Conservation (phyloP, 805 yeast genomes). For the Ogataea naganishii region DNA sequence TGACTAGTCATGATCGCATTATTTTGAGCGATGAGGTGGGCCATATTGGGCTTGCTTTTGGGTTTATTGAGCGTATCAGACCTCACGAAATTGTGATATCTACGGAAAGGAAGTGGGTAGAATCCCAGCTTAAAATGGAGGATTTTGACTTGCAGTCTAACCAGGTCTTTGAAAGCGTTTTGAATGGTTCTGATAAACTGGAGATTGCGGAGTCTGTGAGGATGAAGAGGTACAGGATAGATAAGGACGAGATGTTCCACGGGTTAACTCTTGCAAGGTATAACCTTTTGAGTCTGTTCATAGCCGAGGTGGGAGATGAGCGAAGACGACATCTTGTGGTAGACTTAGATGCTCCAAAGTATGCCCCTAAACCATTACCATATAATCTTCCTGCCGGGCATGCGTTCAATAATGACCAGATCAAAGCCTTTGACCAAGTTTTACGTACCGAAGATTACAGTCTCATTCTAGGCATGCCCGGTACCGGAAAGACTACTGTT, state of each 20-base stretch:
- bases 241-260: constrained; percentile 68
- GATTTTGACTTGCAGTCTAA: constrained; percentile 35
- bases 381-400: constrained; percentile 11
- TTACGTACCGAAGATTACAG: constrained; percentile 66
- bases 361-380: constrained; percentile 16
- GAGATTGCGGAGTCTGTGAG: constrained; percentile 3
- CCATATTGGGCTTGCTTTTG: constrained; percentile 65
- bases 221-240: constrained; percentile 50
- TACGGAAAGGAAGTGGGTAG: constrained; percentile 42
- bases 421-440: constrained; percentile 56
- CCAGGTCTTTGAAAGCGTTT: constrained; percentile 44
- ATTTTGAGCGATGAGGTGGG: constrained; percentile 76
- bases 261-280: constrained; percentile 71
- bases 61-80: constrained; percentile 39
- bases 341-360: constrained; percentile 42
- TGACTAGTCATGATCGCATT: constrained; percentile 52
- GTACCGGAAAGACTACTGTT: constrained; percentile 92
- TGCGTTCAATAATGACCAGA: constrained; percentile 63
- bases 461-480: constrained; percentile 93
- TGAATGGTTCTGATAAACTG: too few species aligned
- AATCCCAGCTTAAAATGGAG: constrained; percentile 27
- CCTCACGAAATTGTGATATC: constrained; percentile 36
- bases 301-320: constrained; percentile 36
- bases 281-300: constrained; percentile 64
- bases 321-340: constrained; percentile 41